Conservation (phyloP, 2,329 filamentous ascomycete species). For the Ceratocystis diversiconidia region DNA sequence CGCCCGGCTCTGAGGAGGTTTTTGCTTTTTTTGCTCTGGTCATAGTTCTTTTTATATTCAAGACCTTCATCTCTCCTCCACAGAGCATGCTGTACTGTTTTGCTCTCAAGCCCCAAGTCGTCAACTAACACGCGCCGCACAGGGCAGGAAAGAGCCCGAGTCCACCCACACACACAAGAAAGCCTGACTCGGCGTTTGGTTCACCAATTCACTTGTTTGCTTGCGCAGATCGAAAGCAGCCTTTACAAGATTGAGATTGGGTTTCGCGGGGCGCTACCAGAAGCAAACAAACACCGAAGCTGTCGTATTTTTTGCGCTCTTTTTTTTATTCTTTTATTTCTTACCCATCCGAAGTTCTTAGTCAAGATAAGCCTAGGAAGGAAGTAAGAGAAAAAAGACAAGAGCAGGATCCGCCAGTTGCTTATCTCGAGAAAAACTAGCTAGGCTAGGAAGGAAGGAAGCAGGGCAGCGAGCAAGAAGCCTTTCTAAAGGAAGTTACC, state of each 20-base stretch:
- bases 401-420: not conserved
- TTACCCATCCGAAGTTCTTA: not conserved
- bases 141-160: constrained; percentile 1
- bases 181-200: not conserved
- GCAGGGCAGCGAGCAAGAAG: not conserved
- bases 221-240: not conserved
- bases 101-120: not conserved
- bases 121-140: constrained; percentile 3
- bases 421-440: not conserved
- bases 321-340: not conserved
- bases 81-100: not conserved
- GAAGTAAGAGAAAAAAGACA: not conserved
- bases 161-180: not conserved
- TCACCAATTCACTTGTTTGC: not conserved
- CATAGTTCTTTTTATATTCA: not conserved
- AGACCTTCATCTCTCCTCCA: not conserved
- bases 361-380: not conserved
- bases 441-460: not conserved
- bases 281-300: not conserved
- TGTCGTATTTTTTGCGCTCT: not conserved
- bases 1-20: too few species aligned
- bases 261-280: not conserved
- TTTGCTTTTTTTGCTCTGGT: not conserved
- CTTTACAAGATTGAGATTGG: not conserved
- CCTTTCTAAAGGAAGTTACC: not conserved